phyloP scores from a whole-genome alignment of 352 stramenopile genomes.

The Phytophthora lateralis region DNA sequence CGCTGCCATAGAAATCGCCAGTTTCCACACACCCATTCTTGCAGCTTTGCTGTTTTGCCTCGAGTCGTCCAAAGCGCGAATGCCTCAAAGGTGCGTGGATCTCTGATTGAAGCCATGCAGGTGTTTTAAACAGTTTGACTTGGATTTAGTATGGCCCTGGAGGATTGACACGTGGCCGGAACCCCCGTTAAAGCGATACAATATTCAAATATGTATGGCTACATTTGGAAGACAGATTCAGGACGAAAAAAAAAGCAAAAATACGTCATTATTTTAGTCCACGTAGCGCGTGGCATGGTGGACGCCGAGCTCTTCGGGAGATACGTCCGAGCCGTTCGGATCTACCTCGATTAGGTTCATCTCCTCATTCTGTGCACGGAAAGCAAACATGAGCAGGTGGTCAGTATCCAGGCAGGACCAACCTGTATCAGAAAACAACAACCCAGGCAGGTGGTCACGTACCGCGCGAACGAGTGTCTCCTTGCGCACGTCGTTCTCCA shows the following conservation, averaged over 20 bases:
- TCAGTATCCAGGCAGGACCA: constrained; percentile 19
- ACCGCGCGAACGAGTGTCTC: constrained; percentile 85
- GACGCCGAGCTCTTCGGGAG: constrained; percentile 83
- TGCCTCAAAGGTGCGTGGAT: constrained; percentile 16
- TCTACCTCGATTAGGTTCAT: constrained; percentile 44
- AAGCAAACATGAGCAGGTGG: background rate
- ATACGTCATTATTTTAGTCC: constrained; percentile 51
- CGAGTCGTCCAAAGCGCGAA: constrained; percentile 34
- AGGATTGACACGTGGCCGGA: constrained; percentile 39
- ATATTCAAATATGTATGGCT: too few species aligned
- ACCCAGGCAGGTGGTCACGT: constrained; percentile 28
- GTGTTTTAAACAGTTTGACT: constrained; percentile 47
- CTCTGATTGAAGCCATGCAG: constrained; percentile 16
- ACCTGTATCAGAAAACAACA: constrained; percentile 15
- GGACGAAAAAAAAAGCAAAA: constrained; percentile 20
- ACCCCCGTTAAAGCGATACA: constrained; percentile 9
- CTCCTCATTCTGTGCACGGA: constrained; percentile 46
- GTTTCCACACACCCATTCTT: constrained; percentile 64
- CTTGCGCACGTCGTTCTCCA: constrained; percentile 87
- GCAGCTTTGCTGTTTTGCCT: constrained; percentile 9
- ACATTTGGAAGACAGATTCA: background rate
- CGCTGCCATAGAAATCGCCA: constrained; percentile 48
- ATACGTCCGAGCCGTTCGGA: constrained; percentile 46
- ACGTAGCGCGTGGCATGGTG: constrained; percentile 85
- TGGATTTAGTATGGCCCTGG: constrained; percentile 35